Conservation (phyloP, 352 stramenopile genomes). For the Globisporangium orthogonon region DNA sequence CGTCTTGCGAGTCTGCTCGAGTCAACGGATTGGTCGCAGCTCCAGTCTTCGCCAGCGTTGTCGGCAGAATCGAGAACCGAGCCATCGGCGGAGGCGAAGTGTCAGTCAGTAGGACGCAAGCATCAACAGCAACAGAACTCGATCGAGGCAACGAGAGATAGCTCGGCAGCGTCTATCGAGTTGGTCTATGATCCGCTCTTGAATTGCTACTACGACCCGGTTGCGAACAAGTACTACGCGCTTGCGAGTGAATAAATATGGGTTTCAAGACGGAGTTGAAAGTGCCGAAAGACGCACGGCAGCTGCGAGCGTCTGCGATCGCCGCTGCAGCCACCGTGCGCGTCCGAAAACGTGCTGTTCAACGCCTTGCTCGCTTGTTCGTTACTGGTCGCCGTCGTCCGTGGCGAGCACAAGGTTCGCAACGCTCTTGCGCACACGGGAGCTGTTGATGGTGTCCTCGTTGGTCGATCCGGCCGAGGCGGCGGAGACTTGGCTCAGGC, state of each 20-base stretch:
- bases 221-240: conserved; percentile 85
- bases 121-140: not conserved
- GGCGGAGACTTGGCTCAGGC: conserved; percentile 20
- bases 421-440: conserved; percentile 9
- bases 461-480: not conserved
- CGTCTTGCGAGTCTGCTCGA: conserved; percentile 55
- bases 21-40: conserved; percentile 54
- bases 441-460: conserved; percentile 4
- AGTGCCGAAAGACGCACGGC: not conserved
- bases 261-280: too few species aligned
- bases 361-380: not conserved
- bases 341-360: not conserved
- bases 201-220: conserved; percentile 79
- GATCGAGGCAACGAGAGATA: not conserved
- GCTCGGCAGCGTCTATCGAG: conserved; percentile 30
- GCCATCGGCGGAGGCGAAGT: conserved; percentile 1
- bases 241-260: conserved; percentile 38
- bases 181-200: conserved; percentile 81
- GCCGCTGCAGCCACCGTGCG: not conserved
- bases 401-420: conserved; percentile 11
- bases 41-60: not conserved
- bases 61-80: not conserved
- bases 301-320: not conserved
- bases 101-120: not conserved
- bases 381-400: not conserved